Base-by-base conservation (phyloP, 805 yeast genomes). In the Pichia scutulata region DNA sequence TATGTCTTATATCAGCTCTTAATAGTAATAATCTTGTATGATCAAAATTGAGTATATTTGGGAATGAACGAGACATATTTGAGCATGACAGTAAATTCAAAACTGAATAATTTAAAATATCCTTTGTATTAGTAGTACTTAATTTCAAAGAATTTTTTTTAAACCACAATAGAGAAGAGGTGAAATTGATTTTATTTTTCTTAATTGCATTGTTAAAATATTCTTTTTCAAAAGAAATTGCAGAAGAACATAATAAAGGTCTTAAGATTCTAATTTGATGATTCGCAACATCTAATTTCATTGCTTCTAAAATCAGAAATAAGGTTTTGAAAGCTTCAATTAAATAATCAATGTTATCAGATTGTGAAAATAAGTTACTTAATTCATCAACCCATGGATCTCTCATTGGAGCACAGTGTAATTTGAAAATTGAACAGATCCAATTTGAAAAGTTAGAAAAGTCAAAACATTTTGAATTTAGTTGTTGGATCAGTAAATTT, bases 381-480 rank as follows among this genome's bases (percentile, higher is more conserved):
- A 90, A 87, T 59, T 84, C 87, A 58, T 81, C 86, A 37, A 90
- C 95, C 89, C 93, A 84, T 40, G 79, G 70, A 66, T 88, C 96
- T 63, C 97, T 78, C 95, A 89, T 89, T 54, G 97, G 97, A 7
- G 97, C 96, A 69, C 97, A 89, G 64, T 88, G 96, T 47, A 83
- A 80, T 68, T 89, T 88, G 68, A 92, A 84, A 30, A 89, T 78
- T 30, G 76, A 72, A 2, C 88, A 80, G 41, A 90, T 73, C 92
- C 95, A 86, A 50, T 74, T 73, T 2, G 90, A 77, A 58, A 89
- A 75, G 37, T 77, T 74, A 19, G 80, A 77, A 69, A 86, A 86
- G 64, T 84, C 86, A 58, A 86, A 77, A n/a, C 86, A 78, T 22
- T 84, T 81, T 55, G 79, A 81, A 40, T 77, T 67, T 47, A 89